Conservation (phyloP, 495 filamentous ascomycete species). For the Penicillium crystallinum region DNA sequence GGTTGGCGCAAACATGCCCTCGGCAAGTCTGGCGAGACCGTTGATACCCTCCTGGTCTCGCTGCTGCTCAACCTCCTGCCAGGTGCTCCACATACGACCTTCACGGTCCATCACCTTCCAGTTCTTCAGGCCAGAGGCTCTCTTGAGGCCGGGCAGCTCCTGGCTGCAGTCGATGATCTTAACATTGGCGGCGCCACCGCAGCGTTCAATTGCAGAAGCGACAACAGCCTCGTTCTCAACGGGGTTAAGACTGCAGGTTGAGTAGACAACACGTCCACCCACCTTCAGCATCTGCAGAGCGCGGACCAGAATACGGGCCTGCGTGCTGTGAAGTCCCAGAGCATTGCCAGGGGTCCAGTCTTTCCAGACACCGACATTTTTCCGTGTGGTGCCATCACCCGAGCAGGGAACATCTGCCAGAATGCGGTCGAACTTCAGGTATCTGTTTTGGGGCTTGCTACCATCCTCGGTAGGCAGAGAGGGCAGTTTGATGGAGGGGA, state of each 20-base stretch:
- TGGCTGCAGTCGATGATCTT: constrained; percentile 75
- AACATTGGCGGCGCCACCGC: constrained; percentile 78
- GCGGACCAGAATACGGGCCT: constrained; percentile 84
- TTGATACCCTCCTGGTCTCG: constrained; percentile 51
- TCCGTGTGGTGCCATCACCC: constrained; percentile 85
- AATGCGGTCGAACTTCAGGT: constrained; percentile 95
- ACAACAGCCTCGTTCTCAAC: constrained; percentile 97
- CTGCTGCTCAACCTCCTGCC: constrained; percentile 67
- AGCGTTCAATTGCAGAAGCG: constrained; percentile 77
- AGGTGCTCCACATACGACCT: constrained; percentile 67
- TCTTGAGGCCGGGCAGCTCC: constrained; percentile 68
- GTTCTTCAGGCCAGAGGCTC: constrained; percentile 60
- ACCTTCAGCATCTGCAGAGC: constrained; percentile 95
- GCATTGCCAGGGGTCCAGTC: constrained; percentile 85
- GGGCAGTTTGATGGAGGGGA: constrained; percentile 79
- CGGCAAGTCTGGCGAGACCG: constrained; percentile 57
- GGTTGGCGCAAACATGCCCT: constrained; percentile 77
- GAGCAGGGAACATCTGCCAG: constrained; percentile 96
- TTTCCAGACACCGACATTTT: constrained; percentile 90
- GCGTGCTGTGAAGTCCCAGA: constrained; percentile 75
- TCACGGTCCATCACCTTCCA: constrained; percentile 91
- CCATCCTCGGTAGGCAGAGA: constrained; percentile 40
- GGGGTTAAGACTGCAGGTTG: constrained; percentile 96
- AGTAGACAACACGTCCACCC: constrained; percentile 91
- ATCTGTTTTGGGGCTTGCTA: constrained; percentile 54